Base-by-base conservation (phyloP, 2,329 filamentous ascomycete species). In the Fusarium floridanum region DNA sequence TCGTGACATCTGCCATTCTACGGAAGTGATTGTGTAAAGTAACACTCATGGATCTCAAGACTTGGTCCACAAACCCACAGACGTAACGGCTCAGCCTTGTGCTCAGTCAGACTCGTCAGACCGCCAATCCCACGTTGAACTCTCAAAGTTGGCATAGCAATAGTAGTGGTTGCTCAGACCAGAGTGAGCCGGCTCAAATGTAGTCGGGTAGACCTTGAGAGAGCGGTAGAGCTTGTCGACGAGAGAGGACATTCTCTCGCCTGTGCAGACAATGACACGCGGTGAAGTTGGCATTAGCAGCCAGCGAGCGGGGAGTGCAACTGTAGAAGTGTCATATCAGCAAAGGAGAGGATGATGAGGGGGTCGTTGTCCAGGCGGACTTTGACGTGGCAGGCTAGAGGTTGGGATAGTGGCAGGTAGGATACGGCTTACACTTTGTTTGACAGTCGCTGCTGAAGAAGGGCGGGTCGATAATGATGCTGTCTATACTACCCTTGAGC, bases 401-500 rank as follows among this genome's bases (percentile, higher is more conserved):
- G n/a, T 36, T 36, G 9, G 5, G 10, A 37, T n/a, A 56, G 53
- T 4, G 11, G 22, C 27, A 14, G 16, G 29, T n/a, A 6, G 32
- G 24, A 29, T 20, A 36, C 17, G 16, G 77, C 83, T 75, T 76
- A 93, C 92, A 86, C 85, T 95, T 95, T 0, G 93, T 94, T 81
- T 96, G 93, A 80, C 94, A 96, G 79, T 96, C 93, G 71, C 93
- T 89, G 80, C 90, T 94, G 39, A 96, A 85, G 80, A 96, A 96
- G 0, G 94, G 94, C 10, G 94, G 94, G 79, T 97, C 94, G 76
- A 89, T 90, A 64, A 95, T 92, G 70, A 96, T 88, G 64, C 91
- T 88, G 81, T 95, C 92, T 56, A 92, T 89, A 22, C 83, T 85
- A 22, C 89, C 90, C 79, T 92, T 94, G 39, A 95, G 82, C 37